A percentile compares a stretch with the other conserved stretches of the same genome.
Conservation (phyloP, 768 basidiomycete species). For the Porpolomopsis calyptriformis region DNA sequence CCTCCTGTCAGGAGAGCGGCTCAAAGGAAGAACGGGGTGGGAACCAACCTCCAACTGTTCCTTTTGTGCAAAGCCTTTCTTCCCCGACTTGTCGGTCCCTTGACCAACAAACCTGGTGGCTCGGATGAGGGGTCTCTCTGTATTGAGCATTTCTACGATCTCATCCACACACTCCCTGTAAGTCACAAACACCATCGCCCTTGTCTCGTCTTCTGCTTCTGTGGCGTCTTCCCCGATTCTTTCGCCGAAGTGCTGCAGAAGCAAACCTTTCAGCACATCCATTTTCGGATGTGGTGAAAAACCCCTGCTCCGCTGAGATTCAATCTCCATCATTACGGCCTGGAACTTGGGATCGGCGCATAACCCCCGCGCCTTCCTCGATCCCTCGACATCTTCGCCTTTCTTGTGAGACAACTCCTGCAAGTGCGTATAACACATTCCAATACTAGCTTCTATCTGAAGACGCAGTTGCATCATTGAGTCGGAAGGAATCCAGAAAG, state of each 20-base stretch:
- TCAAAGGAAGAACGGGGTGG: conserved; percentile 1
- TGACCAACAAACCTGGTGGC: conserved; percentile 88
- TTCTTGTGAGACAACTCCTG: conserved; percentile 35
- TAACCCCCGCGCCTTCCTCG: conserved; percentile 35
- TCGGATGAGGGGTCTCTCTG: conserved; percentile 66
- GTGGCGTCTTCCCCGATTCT: conserved; percentile 32
- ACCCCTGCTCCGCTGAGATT: conserved; percentile 42
- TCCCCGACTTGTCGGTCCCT: conserved; percentile 72
- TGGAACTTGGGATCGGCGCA: conserved; percentile 50
- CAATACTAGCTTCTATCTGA: conserved; percentile 74
- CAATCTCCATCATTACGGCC: conserved; percentile 56
- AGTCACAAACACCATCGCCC: conserved; percentile 93
- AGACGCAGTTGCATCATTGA: not conserved
- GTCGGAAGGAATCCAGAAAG: not conserved
- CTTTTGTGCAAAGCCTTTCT: conserved; percentile 82
- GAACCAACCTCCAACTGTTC: conserved; percentile 73
- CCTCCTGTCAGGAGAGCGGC: conserved; percentile 34
- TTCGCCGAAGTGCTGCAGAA: conserved; percentile 71
- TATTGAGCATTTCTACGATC: conserved; percentile 70
- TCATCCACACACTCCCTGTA: conserved; percentile 87
- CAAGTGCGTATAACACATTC: conserved; percentile 65
- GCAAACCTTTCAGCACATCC: conserved; percentile 64
- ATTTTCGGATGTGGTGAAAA: conserved; percentile 83
- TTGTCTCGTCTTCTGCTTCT: conserved; percentile 43
- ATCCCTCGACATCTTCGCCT: conserved; percentile 21